Percentiles rank a stretch among this genome's conserved stretches.
Evolutionary conservation across 495 filamentous ascomycete genomes (phyloP).

Genomic region (Penicillium odoratum): DNA sequence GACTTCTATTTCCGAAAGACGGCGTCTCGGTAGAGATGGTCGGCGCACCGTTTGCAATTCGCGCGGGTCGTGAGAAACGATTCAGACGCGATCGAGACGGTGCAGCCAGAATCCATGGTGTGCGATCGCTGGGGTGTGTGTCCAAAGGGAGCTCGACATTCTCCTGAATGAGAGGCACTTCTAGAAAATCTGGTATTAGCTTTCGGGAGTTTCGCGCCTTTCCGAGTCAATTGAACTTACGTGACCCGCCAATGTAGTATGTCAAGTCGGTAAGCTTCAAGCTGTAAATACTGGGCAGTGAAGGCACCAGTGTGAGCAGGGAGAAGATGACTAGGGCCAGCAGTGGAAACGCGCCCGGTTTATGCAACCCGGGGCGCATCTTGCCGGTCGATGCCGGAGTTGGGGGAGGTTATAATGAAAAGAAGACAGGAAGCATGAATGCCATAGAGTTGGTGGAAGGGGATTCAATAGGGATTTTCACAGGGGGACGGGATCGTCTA

Average conservation of each 20-base stretch:
- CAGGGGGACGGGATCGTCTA: not conserved
- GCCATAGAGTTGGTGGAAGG: conserved; percentile 17
- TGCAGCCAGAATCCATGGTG: conserved; percentile 16
- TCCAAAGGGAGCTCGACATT: conserved; percentile 12
- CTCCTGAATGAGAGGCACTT: conserved; percentile 27
- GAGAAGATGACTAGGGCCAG: conserved; percentile 39
- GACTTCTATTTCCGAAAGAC: conserved; percentile 23
- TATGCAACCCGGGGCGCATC: conserved; percentile 43
- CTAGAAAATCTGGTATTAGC: conserved; percentile 11
- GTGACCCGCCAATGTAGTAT: conserved; percentile 23
- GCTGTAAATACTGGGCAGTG: conserved; percentile 35
- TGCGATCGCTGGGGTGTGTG: conserved; percentile 13
- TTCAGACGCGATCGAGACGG: conserved; percentile 19
- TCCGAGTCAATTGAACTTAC: conserved; percentile 24
- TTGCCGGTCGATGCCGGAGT: conserved; percentile 1
- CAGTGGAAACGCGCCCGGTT: conserved; percentile 42
- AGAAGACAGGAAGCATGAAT: conserved; percentile 9
- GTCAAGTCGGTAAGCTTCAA: conserved; percentile 33
- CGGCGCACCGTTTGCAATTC: conserved; percentile 10
- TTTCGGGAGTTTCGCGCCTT: not conserved
- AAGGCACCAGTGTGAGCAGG: conserved; percentile 39
- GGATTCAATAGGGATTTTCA: conserved; percentile 4
- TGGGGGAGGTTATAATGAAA: not conserved
- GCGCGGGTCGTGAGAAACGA: conserved; percentile 13
- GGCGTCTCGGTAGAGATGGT: conserved; percentile 20